A percentile compares a stretch with the other conserved stretches of the same genome.
phyloP scores from a whole-genome alignment of 768 basidiomycete genomes.

The Jaapia argillacea region DNA sequence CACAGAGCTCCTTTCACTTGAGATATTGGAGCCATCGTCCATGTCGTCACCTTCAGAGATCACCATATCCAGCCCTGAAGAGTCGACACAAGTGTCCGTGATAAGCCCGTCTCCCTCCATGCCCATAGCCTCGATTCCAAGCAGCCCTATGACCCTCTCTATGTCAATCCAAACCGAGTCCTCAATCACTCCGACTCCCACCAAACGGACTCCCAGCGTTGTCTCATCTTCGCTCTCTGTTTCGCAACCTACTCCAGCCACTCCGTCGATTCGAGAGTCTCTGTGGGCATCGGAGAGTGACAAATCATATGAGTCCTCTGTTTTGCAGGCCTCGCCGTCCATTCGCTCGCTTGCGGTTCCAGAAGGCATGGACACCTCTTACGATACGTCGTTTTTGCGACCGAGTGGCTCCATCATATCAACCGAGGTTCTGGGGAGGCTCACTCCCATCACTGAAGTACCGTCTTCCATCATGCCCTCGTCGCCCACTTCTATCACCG shows the following conservation, averaged over 20 bases:
- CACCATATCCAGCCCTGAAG: no score
- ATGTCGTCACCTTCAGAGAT: no score
- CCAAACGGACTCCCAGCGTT: constrained; percentile 11
- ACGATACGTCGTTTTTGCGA: constrained; percentile 65
- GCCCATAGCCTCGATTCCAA: constrained; percentile 16
- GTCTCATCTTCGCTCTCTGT: constrained; percentile 13
- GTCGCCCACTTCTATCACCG: constrained; percentile 30
- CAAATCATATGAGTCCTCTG: constrained; percentile 65
- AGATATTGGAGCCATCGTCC: neutral
- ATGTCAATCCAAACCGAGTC: constrained; percentile 34
- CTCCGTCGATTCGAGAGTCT: constrained; percentile 29
- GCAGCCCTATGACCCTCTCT: constrained; percentile 20
- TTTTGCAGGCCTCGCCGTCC: constrained; percentile 65
- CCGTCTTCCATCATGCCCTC: constrained; percentile 21
- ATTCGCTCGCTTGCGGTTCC: constrained; percentile 37
- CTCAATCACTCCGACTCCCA: constrained; percentile 20
- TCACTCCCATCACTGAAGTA: constrained; percentile 25
- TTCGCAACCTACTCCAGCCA: constrained; percentile 26
- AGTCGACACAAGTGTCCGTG: constrained; percentile 9
- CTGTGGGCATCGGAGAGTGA: constrained; percentile 59
- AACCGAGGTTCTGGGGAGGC: constrained; percentile 16
- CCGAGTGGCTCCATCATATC: constrained; percentile 35
- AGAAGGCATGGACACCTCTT: constrained; percentile 54
- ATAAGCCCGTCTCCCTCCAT: constrained; percentile 20
- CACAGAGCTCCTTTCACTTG: constrained; percentile 5